Base-by-base conservation (phyloP, 768 basidiomycete species). In the Mycena sanguinolenta region DNA sequence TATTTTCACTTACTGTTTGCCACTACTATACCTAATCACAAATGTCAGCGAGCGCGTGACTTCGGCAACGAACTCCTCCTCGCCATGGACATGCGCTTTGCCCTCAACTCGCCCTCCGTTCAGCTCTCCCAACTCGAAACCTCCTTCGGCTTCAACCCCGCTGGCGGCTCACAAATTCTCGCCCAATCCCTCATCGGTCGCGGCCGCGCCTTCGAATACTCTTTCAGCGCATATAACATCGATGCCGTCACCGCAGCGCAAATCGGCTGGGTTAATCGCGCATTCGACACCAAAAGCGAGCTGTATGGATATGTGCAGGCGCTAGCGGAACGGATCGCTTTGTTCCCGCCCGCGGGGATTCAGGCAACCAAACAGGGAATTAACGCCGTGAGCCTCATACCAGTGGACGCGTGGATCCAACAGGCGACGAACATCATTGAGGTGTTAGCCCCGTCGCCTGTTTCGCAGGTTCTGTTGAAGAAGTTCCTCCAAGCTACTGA, bases 261-360 rank as follows among this genome's bases (percentile, higher is more conserved):
- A 10, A 14, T 32, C 46, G 65, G 65, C 17, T 67, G 65, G 65
- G 36, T 68, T 25, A 68, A 68, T 52, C 19, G 27, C n/a, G 67
- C 44, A 36, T 68, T 68, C 42, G 30, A 1, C 2, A 61, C 50
- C 39, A 25, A 36, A 2, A 12, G n/a, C 10, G 67, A 30, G 38
- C 50, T 68, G 13, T 1, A 46, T 2, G 38, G 25, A 0, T 62
- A 68, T 21, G 67, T 62, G 3, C 5, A 57, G 3, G 44, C 28
- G 13, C 59, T 68, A 19, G 59, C 67, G 16, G 42, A 38, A 38
- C 67, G 67, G 19, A 62, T 68, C 16, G 58, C 67, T 21, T 14
- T 68, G 42, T 68, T 68, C 54, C 67, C 67, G 16, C 17, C 38
- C 1, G 58, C 21, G 0, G 65, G 49, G 23, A 67, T 67, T 27